These are phyloP conservation scores for Plasmodium falciparum DNA, from an alignment of 169 alveolate genomes.

Conservation along the genomic window DNA sequence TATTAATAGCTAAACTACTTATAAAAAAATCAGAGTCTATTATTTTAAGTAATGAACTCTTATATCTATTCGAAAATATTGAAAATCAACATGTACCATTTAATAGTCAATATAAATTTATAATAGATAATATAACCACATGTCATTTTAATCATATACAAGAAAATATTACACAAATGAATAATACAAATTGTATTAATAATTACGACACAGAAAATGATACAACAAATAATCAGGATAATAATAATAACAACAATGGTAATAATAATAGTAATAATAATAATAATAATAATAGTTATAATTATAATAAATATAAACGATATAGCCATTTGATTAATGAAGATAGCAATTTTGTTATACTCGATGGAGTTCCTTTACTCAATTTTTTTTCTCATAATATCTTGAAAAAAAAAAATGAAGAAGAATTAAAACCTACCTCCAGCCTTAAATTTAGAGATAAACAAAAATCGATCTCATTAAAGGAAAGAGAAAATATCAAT, in stretches of 20 bases:
- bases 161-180: neutral
- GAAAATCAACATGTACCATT: constrained; percentile 52
- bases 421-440: constrained; percentile 17
- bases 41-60: constrained; percentile 28
- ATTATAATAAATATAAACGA: neutral
- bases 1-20: constrained; percentile 47
- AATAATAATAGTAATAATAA: neutral
- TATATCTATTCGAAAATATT: constrained; percentile 43
- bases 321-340: neutral
- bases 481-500: constrained; percentile 11
- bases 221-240: neutral
- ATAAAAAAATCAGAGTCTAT: constrained; percentile 56
- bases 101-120: constrained; percentile 23
- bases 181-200: neutral
- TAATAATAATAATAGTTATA: too few relatives aligned
- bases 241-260: neutral
- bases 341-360: neutral
- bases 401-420: constrained; percentile 7
- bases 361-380: constrained; percentile 53
- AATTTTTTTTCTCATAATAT: constrained; percentile 50
- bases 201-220: neutral
- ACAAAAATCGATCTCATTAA: neutral
- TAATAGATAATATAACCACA: constrained; percentile 27
- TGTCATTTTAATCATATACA: constrained; percentile 45
- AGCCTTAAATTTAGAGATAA: neutral